phyloP scores from a whole-genome alignment of 1,139 yeast species.

The Lipomyces yarrowii region DNA sequence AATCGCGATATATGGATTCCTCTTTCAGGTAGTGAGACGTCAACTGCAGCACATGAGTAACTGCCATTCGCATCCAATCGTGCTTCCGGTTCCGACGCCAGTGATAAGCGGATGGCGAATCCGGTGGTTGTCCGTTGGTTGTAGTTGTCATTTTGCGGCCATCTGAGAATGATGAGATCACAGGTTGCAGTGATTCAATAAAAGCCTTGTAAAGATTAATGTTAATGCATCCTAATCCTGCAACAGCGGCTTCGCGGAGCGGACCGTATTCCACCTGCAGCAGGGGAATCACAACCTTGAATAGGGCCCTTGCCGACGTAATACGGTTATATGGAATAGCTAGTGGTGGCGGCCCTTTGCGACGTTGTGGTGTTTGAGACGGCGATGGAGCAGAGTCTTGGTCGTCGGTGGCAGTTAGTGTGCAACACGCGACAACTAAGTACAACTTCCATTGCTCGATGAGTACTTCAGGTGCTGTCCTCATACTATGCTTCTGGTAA shows the following conservation, averaged over 20 bases:
- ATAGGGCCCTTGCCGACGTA: constrained; percentile 88
- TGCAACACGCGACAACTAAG: constrained; percentile 87
- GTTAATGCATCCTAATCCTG: constrained; percentile 87
- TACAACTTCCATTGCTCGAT: constrained; percentile 89
- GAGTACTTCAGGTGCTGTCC: constrained; percentile 66
- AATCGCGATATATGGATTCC: constrained; percentile 60
- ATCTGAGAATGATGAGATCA: constrained; percentile 57
- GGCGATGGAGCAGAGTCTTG: constrained; percentile 51
- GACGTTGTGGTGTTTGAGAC: constrained; percentile 12
- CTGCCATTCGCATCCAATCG: constrained; percentile 69
- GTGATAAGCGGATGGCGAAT: constrained; percentile 26
- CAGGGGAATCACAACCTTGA: constrained; percentile 83
- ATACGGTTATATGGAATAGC: constrained; percentile 62
- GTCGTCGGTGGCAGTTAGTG: constrained; percentile 86
- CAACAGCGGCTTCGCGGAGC: constrained; percentile 81
- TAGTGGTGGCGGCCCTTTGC: constrained; percentile 20
- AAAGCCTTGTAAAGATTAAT: constrained; percentile 84
- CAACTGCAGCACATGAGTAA: constrained; percentile 73
- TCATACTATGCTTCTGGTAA: constrained; percentile 40
- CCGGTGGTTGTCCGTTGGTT: constrained; percentile 12
- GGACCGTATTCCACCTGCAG: constrained; percentile 70
- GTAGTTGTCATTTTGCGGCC: neutral
- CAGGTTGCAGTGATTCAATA: constrained; percentile 72
- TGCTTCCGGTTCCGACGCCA: constrained; percentile 40
- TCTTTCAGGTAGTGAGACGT: constrained; percentile 66